A percentile compares a stretch with the other conserved stretches of the same genome.
Evolutionary conservation across 169 alveolate genomes (phyloP).

Genomic region (Babesia caballi): DNA sequence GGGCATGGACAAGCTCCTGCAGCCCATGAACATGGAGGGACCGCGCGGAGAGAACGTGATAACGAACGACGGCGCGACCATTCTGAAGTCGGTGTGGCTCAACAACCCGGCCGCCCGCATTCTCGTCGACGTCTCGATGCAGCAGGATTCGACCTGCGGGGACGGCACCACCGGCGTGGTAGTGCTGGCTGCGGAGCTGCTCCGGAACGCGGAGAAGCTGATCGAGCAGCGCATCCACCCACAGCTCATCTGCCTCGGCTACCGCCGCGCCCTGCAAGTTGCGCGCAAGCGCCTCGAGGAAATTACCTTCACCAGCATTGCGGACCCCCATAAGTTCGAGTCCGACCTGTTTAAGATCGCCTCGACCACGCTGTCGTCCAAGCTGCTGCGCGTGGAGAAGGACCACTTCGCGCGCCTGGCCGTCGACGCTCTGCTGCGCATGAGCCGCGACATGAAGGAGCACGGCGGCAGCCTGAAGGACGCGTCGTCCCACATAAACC

Average conservation of each 20-base stretch:
- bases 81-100: constrained; percentile 94
- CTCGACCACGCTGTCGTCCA: constrained; percentile 96
- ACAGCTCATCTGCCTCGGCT: constrained; percentile 87
- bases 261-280: constrained; percentile 87
- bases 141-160: constrained; percentile 90
- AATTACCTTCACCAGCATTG: constrained; percentile 82
- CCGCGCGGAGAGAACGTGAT: constrained; percentile 88
- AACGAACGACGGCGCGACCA: constrained; percentile 99
- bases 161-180: constrained; percentile 98
- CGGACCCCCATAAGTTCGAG: constrained; percentile 80
- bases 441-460: constrained; percentile 79
- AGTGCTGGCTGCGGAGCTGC: constrained; percentile 98
- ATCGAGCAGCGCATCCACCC: constrained; percentile 97
- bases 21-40: constrained; percentile 88
- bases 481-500: constrained; percentile 73
- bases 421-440: constrained; percentile 95
- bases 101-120: constrained; percentile 99
- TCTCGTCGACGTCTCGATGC: constrained; percentile 91
- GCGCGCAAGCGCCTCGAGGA: constrained; percentile 87
- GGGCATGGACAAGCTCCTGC: constrained; percentile 97
- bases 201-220: constrained; percentile 95
- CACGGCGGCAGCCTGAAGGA: constrained; percentile 35
- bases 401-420: constrained; percentile 95
- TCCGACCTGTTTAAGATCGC: constrained; percentile 94
- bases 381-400: constrained; percentile 92